phyloP scores from a whole-genome alignment of 1,284 basidiomycete genomes.

The Laetiporus sulphureus region DNA sequence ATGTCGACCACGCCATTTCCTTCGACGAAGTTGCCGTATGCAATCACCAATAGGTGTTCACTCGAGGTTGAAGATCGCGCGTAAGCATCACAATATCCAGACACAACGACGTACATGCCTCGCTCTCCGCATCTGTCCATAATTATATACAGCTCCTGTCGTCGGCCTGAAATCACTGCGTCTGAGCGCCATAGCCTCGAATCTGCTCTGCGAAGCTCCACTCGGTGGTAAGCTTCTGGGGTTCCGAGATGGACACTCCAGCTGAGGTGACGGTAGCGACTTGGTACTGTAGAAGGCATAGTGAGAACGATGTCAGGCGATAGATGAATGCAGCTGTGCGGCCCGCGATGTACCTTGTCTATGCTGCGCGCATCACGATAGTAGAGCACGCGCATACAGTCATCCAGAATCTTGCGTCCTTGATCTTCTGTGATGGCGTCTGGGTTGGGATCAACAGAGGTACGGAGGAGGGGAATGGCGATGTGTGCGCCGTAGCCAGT shows the following conservation, averaged over 20 bases:
- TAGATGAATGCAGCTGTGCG: neutral
- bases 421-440: conserved; percentile 73
- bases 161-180: conserved; percentile 32
- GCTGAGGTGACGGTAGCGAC: conserved; percentile 81
- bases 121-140: neutral
- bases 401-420: conserved; percentile 75
- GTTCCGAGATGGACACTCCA: conserved; percentile 80
- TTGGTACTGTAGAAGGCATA: conserved; percentile 69
- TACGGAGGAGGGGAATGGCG: conserved; percentile 88
- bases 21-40: too few relatives aligned
- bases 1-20: too few relatives aligned
- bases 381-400: conserved; percentile 92
- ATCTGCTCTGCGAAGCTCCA: conserved; percentile 95
- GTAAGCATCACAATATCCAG: neutral
- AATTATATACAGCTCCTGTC: neutral
- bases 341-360: conserved; percentile 70
- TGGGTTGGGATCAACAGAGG: conserved; percentile 83
- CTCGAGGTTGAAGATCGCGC: neutral
- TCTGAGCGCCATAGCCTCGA: conserved; percentile 78
- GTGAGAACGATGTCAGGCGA: neutral
- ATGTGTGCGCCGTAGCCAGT: conserved; percentile 97
- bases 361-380: conserved; percentile 95
- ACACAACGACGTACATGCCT: neutral
- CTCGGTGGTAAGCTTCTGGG: conserved; percentile 68
- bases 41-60: too few relatives aligned